Conservation (phyloP, 169 alveolate species). For the Plasmodium vivax region DNA sequence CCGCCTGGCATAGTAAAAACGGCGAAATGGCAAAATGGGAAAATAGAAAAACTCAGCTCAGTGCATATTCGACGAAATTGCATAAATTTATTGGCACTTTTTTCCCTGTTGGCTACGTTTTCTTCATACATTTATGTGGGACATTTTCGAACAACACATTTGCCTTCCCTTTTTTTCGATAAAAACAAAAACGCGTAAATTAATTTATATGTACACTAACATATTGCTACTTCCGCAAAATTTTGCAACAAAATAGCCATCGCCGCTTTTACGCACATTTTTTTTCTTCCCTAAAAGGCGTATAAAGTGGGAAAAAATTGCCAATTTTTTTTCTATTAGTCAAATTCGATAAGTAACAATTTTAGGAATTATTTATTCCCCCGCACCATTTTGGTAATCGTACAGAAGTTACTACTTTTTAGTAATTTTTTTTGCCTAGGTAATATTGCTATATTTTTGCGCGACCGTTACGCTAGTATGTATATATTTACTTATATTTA, state of each 20-base stretch:
- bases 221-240: not conserved
- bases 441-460: not conserved
- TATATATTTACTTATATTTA: not conserved
- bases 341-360: not conserved
- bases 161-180: no score
- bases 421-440: not conserved
- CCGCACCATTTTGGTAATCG: not conserved
- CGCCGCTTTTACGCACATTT: not conserved
- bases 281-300: not conserved
- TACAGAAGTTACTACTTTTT: not conserved
- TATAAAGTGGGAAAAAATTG: not conserved
- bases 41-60: no score
- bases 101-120: no score
- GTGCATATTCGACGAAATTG: no score
- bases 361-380: not conserved
- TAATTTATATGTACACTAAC: not conserved
- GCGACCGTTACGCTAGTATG: not conserved
- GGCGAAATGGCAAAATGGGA: no score
- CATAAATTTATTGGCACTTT: no score
- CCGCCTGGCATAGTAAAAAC: no score
- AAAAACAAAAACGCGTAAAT: no score
- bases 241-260: not conserved
- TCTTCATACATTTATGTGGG: no score
- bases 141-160: no score
- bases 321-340: not conserved